Evolutionary conservation across 2,329 filamentous ascomycete species (phyloP).

Genomic region (Hyphodiscus sp.): DNA sequence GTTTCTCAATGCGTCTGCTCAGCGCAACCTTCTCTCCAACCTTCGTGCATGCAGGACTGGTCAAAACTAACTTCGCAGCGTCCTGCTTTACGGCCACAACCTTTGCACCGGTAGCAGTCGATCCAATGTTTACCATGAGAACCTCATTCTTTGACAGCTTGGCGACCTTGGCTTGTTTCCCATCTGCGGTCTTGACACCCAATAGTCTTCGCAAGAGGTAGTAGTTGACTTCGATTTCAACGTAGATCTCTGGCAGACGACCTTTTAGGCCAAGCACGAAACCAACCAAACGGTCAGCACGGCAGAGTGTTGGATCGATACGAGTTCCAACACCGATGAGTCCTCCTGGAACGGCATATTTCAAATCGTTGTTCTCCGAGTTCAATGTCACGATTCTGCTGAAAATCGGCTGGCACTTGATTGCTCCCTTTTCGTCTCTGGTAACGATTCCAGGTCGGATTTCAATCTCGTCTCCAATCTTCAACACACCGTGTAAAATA

Average conservation of each 20-base stretch:
- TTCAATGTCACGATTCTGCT: conserved; percentile 91
- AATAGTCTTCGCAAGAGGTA: conserved; percentile 91
- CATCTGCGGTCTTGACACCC: conserved; percentile 95
- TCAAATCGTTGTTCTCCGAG: conserved; percentile 96
- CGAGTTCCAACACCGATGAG: conserved; percentile 97
- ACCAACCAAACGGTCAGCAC: conserved; percentile 97
- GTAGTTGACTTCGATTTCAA: conserved; percentile 98
- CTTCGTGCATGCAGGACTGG: conserved; percentile 91
- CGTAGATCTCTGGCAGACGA: conserved; percentile 92
- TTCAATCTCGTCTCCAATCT: conserved; percentile 96
- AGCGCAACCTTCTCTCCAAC: conserved; percentile 97
- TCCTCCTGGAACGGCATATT: conserved; percentile 95
- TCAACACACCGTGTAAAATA: conserved; percentile 93
- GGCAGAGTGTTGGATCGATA: conserved; percentile 95
- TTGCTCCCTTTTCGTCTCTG: conserved; percentile 85
- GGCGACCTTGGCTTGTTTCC: conserved; percentile 98
- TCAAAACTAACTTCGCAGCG: conserved; percentile 89
- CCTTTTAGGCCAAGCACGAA: conserved; percentile 96
- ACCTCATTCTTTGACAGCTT: conserved; percentile 98
- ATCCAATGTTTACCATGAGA: conserved; percentile 99
- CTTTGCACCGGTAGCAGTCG: conserved; percentile 95
- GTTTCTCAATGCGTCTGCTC: conserved; percentile 95
- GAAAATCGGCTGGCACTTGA: conserved; percentile 96
- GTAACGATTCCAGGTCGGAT: conserved; percentile 98
- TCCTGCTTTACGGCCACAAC: conserved; percentile 96